Conservation (phyloP, 345 rosid species). For the Carallia pectinifolia region DNA sequence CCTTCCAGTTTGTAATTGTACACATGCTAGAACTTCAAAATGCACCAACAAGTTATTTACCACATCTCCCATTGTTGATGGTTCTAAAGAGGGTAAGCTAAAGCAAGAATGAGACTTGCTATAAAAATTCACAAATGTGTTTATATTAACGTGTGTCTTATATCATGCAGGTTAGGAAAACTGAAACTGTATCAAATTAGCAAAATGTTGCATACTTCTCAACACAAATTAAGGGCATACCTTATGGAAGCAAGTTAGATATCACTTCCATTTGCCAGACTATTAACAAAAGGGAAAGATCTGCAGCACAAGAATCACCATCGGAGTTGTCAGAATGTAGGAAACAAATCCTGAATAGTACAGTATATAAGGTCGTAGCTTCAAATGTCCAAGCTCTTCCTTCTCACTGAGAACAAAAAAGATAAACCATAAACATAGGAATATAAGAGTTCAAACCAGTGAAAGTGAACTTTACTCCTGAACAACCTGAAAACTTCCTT, state of each 20-base stretch:
- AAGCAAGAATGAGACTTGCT: no score
- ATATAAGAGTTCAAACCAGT: no score
- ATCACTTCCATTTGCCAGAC: slow-evolving; percentile 52
- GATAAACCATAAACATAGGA: background rate
- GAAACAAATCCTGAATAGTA: background rate
- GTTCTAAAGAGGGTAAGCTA: no score
- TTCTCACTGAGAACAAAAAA: background rate
- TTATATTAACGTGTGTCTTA: no score
- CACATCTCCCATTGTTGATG: no score
- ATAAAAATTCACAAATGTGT: no score
- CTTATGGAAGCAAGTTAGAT: slow-evolving; percentile 55
- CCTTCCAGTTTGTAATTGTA: no score
- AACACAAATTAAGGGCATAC: slow-evolving; percentile 31
- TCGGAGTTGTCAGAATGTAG: background rate
- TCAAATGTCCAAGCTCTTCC: background rate
- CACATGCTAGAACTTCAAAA: no score
- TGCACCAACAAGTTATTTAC: no score
- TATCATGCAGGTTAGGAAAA: no score
- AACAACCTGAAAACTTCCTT: background rate
- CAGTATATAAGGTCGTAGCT: background rate
- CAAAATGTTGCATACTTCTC: background rate
- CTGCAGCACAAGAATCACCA: slow-evolving; percentile 29
- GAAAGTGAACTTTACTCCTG: background rate
- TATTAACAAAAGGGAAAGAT: slow-evolving; percentile 61
- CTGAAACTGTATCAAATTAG: background rate